A percentile compares a stretch with the other conserved stretches of the same genome.
These are phyloP conservation scores for Tolypocladium capitatum DNA, from an alignment of 2,329 filamentous ascomycete species.

Conservation along the genomic window DNA sequence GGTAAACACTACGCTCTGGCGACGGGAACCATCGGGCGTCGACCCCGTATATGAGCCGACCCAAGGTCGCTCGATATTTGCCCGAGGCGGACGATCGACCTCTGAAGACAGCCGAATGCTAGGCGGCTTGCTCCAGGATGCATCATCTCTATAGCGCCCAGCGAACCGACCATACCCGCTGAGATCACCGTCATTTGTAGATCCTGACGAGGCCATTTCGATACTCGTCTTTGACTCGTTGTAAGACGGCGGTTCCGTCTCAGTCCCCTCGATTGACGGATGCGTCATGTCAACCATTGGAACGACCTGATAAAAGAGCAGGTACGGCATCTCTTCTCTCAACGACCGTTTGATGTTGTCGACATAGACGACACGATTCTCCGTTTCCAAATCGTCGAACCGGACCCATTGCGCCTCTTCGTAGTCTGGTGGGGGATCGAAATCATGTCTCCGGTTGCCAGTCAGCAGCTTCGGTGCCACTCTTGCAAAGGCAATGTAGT, in stretches of 20 bases:
- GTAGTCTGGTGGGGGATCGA: conserved; percentile 50
- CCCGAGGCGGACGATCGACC: conserved; percentile 32
- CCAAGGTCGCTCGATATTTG: conserved; percentile 32
- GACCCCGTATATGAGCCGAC: conserved; percentile 21
- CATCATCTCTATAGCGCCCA: conserved; percentile 11
- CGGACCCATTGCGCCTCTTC: conserved; percentile 71
- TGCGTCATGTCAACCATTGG: conserved; percentile 61
- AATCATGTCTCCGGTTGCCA: conserved; percentile 42
- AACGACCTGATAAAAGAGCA: conserved; percentile 89
- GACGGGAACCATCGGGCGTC: conserved; percentile 25
- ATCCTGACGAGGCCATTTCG: conserved; percentile 13
- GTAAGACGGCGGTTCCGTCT: conserved; percentile 45
- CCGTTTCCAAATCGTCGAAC: conserved; percentile 70
- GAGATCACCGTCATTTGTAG: conserved; percentile 5
- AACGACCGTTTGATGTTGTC: conserved; percentile 66
- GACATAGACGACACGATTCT: conserved; percentile 59
- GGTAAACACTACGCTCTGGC: conserved; percentile 36
- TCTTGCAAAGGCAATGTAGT: conserved; percentile 79
- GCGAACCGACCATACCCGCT: neutral
- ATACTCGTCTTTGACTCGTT: conserved; percentile 34
- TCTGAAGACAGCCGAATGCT: conserved; percentile 45
- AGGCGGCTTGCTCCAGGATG: conserved; percentile 23
- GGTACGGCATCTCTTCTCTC: conserved; percentile 79
- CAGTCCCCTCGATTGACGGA: conserved; percentile 31
- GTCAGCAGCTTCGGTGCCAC: conserved; percentile 52